Base-by-base conservation (phyloP, 2,329 filamentous ascomycete genomes). In the Waltergamsia citrina region DNA sequence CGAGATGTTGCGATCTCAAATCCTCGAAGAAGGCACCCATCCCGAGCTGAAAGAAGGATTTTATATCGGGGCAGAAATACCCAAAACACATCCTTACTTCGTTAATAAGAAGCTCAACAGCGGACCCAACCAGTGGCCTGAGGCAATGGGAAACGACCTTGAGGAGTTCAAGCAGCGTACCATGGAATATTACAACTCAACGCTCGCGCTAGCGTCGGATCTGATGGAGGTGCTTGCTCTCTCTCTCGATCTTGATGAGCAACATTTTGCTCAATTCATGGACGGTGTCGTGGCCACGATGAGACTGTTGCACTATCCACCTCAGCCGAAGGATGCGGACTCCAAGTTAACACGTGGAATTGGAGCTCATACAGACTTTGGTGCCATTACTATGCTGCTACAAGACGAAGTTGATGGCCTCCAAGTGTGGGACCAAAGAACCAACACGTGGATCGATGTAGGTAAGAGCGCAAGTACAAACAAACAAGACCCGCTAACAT, bases 291-390 rank as follows among this genome's bases (percentile, higher is more conserved):
- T 65, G 11, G 61, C 56, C 23, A 60, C 60, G 12, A 52, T 65
- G 42, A 53, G 64, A 18, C 43, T 71, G 29, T 57, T 71, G 10
- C 65, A 70, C 42, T 72, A 72, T 42, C 65, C 65, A 3, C 57
- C 64, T 1, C 59, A 59, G 37, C 53, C 50, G 3, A 41, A 48
- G 0, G 54, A 59, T 15, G 44, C 41, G 5, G 48, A 57, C 19
- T 47, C 50, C 31, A 50, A 48, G 27, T 48, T 56, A 45, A 47
- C 51, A 43, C 27, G 59, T 43, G 35, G 61, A 50, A 54, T 59
- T 3, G 68, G 69, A 1, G 67, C 65, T 4, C 71, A 73, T 41
- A 71, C 67, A 1, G 71, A 73, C 43, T 75, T 71, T 40, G 67
- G 69, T n/a, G 63, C 63, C 30, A 62, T 75, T 29, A 75, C 71